A percentile compares a stretch with the other conserved stretches of the same genome.
phyloP scores from a whole-genome alignment of 2,329 filamentous ascomycete species.

The Pseudogymnoascus sp. region DNA sequence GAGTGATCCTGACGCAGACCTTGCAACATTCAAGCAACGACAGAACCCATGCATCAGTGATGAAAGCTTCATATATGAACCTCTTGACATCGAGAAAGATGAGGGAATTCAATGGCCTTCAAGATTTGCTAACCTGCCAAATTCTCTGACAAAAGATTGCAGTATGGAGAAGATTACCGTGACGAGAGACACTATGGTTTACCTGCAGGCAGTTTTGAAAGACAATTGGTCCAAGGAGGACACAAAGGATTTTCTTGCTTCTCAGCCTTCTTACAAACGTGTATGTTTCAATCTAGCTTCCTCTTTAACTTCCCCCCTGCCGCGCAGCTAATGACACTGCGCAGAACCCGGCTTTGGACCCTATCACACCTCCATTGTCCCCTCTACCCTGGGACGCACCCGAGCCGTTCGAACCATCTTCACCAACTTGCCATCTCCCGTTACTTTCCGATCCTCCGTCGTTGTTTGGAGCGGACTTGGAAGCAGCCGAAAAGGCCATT shows the following conservation, averaged over 20 bases:
- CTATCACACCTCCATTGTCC: slow-evolving; percentile 27
- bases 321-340: not conserved
- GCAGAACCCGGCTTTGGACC: slow-evolving; percentile 19
- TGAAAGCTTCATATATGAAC: slow-evolving; percentile 23
- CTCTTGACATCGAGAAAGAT: slow-evolving; percentile 21
- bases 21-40: slow-evolving; percentile 20
- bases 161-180: slow-evolving; percentile 24
- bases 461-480: slow-evolving; percentile 16
- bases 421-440: slow-evolving; percentile 12
- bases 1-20: slow-evolving; percentile 24
- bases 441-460: slow-evolving; percentile 14
- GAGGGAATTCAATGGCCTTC: slow-evolving; percentile 22
- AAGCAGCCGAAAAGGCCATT: slow-evolving; percentile 21
- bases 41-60: slow-evolving; percentile 23
- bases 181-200: slow-evolving; percentile 21
- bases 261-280: slow-evolving; percentile 17
- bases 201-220: slow-evolving; percentile 17
- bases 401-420: slow-evolving; percentile 21
- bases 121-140: slow-evolving; percentile 15
- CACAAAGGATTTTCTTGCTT: slow-evolving; percentile 16
- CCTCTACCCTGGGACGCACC: slow-evolving; percentile 14
- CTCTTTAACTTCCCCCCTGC: not conserved
- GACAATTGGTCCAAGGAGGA: slow-evolving; percentile 19
- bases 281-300: slow-evolving; percentile 13
- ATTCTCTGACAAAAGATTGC: slow-evolving; percentile 17